Evolutionary conservation across 495 filamentous ascomycete species (phyloP), one percentile per base, ranked within the genome.

Genomic region (Paragyromitra xinjiangensis): DNA sequence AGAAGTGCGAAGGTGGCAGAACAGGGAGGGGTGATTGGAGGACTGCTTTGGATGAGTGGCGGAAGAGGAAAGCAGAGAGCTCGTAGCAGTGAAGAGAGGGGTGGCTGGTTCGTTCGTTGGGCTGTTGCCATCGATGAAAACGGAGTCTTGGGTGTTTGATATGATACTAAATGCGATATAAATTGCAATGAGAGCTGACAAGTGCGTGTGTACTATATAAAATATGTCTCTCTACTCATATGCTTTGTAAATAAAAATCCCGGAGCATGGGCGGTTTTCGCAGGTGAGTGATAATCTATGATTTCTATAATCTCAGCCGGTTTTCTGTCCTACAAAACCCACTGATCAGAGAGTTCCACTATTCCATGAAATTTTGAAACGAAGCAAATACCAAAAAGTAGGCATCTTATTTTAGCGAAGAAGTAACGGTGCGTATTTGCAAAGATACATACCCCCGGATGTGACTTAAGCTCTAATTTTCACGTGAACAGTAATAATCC

Each of bases 1-100:
- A 95, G 73, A 87, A 93, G 80, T 99, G 95, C 83, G 87, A 86
- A 69, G 82, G 83, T 40, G 86, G 85, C 4, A 83, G 83, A 8
- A 82, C 86, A 2, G 92, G 90, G 89, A 22, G 40, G 12, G 86
- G 86, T 26, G 87, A 86, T 66, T 84, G 71, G 69, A 82, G 75
- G 75, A 82, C 87, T 64, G 91, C 89, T 12, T 83, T 93, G 42
- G 86, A 91, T 81, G 84, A 80, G 45, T 94, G 88, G 89, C 89
- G 86, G 82, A 16, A 9, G 86, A 83, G 78, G 84, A 86, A 83
- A 82, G 85, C 85, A 78, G 77, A 65, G 42, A 5, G 40, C 26
- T 50, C 6, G 34, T 69, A 34, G 16, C 3, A 16, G 42, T 24
- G 29, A 19, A 22, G 65, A 40, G 26, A 24, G 61, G 3, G 44